Evolutionary conservation across 495 filamentous ascomycete genomes (phyloP).

Genomic region (Penicillium cosmopolitanum): DNA sequence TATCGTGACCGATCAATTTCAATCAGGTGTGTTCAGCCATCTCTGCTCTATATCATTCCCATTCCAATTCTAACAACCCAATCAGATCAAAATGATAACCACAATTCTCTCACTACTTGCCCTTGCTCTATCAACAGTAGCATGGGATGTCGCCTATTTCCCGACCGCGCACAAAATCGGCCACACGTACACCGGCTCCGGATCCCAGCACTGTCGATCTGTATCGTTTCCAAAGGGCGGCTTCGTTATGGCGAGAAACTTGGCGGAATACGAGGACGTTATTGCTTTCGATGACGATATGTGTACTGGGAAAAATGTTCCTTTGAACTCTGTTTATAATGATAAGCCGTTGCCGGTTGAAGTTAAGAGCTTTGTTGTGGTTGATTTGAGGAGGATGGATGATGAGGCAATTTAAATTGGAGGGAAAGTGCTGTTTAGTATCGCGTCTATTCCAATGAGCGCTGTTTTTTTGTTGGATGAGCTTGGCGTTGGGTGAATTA

Average conservation of each 20-base stretch:
- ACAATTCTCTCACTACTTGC: not conserved
- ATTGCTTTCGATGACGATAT: constrained; percentile 7
- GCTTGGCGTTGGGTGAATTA: not conserved
- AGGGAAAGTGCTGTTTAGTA: not conserved
- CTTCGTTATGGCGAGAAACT: not conserved
- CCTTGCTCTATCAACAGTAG: not conserved
- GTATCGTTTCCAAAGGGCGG: constrained; percentile 1
- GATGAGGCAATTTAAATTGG: too few species aligned
- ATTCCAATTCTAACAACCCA: not conserved
- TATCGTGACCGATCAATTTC: not conserved
- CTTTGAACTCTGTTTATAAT: constrained; percentile 1
- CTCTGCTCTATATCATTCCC: too few species aligned
- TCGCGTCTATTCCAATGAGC: not conserved
- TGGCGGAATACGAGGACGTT: not conserved
- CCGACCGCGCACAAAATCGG: constrained; percentile 1
- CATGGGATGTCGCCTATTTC: constrained; percentile 5
- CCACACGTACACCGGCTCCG: not conserved
- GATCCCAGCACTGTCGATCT: constrained; percentile 1
- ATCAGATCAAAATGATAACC: not conserved
- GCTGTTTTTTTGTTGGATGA: not conserved
- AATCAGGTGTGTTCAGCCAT: not conserved
- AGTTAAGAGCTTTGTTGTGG: constrained; percentile 3
- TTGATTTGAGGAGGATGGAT: constrained; percentile 6
- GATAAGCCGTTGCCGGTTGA: not conserved
- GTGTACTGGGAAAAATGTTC: not conserved